Conservation (phyloP, 2,329 filamentous ascomycete species). For the Colletotrichum agaves region DNA sequence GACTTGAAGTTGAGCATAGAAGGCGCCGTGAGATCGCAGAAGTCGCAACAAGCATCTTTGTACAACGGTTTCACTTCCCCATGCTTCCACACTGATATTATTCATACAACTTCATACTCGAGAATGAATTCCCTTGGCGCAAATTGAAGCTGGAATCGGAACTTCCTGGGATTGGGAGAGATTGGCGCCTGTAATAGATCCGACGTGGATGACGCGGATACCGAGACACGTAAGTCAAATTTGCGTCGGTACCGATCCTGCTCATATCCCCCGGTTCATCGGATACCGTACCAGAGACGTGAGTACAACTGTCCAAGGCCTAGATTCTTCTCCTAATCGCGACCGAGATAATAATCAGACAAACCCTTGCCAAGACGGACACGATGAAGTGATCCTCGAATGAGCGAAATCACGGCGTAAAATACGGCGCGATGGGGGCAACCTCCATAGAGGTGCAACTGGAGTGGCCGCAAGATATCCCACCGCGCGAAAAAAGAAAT, state of each 20-base stretch:
- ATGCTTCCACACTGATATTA: too few relatives aligned
- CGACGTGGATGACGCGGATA: constrained; percentile 6
- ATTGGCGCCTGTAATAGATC: not conserved
- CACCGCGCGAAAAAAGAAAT: not conserved
- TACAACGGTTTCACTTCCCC: too few relatives aligned
- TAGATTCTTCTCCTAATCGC: not conserved
- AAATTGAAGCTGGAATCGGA: not conserved
- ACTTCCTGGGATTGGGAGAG: not conserved
- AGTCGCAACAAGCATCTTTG: too few relatives aligned
- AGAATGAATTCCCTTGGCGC: too few relatives aligned
- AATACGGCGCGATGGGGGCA: not conserved
- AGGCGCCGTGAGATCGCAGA: too few relatives aligned
- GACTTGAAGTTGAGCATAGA: too few relatives aligned
- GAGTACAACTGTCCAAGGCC: not conserved
- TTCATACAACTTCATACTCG: not conserved
- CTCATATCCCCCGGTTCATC: constrained; percentile 1
- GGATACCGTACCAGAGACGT: not conserved
- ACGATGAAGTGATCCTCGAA: not conserved
- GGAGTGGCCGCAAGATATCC: not conserved
- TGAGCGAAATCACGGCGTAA: not conserved
- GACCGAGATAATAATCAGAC: not conserved
- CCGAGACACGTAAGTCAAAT: not conserved
- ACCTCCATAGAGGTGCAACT: not conserved
- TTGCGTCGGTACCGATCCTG: not conserved
- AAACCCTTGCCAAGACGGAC: not conserved